phyloP scores from a whole-genome alignment of 139 green algal species.

The Haematococcus sp. region DNA sequence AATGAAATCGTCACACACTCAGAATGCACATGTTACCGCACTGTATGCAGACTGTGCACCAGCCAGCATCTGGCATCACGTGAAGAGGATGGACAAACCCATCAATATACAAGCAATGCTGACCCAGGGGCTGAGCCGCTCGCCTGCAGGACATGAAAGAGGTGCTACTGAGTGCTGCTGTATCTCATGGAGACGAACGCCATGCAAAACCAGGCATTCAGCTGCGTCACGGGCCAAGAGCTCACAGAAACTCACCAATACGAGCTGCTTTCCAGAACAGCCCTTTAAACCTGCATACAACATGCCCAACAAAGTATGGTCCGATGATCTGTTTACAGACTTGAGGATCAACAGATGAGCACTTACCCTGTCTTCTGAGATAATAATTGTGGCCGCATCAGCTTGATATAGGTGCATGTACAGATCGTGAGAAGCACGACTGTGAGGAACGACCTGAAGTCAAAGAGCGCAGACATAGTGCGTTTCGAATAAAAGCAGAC shows the following conservation, averaged over 20 bases:
- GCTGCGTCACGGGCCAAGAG: neutral
- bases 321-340: too few species aligned
- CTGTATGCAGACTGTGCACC: too few species aligned
- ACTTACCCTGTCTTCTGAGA: conserved; percentile 70
- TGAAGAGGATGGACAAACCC: conserved; percentile 25
- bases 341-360: too few species aligned
- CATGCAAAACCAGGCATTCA: too few species aligned
- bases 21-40: too few species aligned
- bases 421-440: conserved; percentile 94
- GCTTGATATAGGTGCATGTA: conserved; percentile 95
- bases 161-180: neutral
- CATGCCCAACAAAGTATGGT: too few species aligned
- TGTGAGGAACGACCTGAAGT: conserved; percentile 90
- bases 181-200: neutral
- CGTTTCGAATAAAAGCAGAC: too few species aligned
- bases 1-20: too few species aligned
- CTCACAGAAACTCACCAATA: conserved; percentile 54
- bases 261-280: conserved; percentile 89
- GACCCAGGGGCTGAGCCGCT: conserved; percentile 26
- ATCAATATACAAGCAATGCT: conserved; percentile 24
- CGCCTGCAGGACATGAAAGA: conserved; percentile 9
- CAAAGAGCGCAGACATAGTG: conserved; percentile 90
- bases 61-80: too few species aligned
- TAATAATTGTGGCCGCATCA: conserved; percentile 66
- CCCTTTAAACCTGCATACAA: conserved; percentile 67